Evolutionary conservation across 192 early-diverging fungal species (phyloP).

Genomic region (Endogone sp.): DNA sequence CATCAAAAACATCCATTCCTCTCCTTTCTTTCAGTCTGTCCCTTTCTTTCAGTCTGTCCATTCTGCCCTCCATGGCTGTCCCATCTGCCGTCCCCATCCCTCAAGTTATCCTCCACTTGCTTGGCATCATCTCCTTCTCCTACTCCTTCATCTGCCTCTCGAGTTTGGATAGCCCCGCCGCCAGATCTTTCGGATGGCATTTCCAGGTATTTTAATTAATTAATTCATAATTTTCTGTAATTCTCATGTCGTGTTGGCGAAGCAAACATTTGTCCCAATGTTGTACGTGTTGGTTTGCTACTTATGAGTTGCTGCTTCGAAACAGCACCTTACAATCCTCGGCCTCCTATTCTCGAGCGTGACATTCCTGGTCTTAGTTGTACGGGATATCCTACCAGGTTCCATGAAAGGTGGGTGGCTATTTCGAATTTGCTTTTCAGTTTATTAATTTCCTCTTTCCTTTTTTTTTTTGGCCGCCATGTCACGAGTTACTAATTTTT

Average conservation of each 20-base stretch:
- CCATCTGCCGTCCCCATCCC: background rate
- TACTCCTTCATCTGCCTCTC: slow-evolving; percentile 1
- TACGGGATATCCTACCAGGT: slow-evolving; percentile 17
- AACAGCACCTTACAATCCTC: slow-evolving; percentile 27
- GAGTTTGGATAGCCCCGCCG: slow-evolving; percentile 13
- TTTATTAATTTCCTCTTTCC: too few species aligned
- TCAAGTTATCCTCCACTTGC: background rate
- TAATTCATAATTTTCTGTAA: background rate
- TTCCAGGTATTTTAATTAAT: slow-evolving; percentile 25
- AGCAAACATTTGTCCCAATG: too few species aligned
- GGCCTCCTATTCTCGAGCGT: slow-evolving; percentile 17
- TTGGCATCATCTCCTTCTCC: background rate
- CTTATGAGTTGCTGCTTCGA: background rate
- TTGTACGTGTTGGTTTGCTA: too few species aligned
- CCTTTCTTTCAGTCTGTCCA: background rate
- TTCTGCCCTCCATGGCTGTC: background rate
- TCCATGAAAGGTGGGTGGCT: slow-evolving; percentile 20
- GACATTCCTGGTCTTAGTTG: slow-evolving; percentile 15
- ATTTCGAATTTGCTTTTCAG: too few species aligned
- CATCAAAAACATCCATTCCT: too few species aligned
- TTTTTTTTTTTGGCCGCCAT: too few species aligned
- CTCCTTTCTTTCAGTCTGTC: too few species aligned
- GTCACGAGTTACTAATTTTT: background rate
- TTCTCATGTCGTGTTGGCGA: too few species aligned
- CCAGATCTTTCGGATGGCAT: slow-evolving; percentile 24